These are phyloP conservation scores for Pyricularia grisea DNA, from an alignment of 2,329 filamentous ascomycete genomes.

Conservation along the genomic window DNA sequence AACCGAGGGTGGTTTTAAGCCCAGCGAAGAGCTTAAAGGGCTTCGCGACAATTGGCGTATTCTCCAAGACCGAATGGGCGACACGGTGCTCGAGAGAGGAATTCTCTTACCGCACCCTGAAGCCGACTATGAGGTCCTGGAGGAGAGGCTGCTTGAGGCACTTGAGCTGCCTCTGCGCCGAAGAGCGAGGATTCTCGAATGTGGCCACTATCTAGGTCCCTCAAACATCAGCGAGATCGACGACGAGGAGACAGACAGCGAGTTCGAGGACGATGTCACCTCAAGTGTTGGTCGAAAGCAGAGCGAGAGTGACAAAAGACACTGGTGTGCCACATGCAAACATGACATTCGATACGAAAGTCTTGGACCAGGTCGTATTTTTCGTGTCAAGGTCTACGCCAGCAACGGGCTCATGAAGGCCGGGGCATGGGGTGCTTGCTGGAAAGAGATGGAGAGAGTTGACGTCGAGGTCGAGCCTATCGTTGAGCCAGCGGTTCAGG, in stretches of 20 bases:
- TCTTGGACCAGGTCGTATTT: conserved; percentile 47
- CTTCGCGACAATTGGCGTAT: conserved; percentile 57
- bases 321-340: conserved; percentile 50
- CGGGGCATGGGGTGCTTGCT: conserved; percentile 86
- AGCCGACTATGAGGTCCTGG: conserved; percentile 70
- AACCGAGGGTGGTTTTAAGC: conserved; percentile 18
- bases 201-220: conserved; percentile 65
- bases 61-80: conserved; percentile 60
- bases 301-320: conserved; percentile 22
- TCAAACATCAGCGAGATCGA: conserved; percentile 33
- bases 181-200: conserved; percentile 62
- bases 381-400: conserved; percentile 81
- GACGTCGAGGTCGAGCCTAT: conserved; percentile 84
- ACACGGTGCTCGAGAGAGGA: conserved; percentile 64
- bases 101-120: conserved; percentile 70
- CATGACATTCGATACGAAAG: conserved; percentile 45
- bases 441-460: conserved; percentile 98
- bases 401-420: conserved; percentile 90
- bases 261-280: conserved; percentile 24
- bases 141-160: conserved; percentile 67
- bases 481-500: conserved; percentile 48
- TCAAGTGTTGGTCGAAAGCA: not conserved
- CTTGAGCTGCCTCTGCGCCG: conserved; percentile 57
- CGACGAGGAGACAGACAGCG: conserved; percentile 36
- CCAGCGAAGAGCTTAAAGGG: conserved; percentile 35